phyloP scores from a whole-genome alignment of 2,329 filamentous ascomycete species.

The Magnaporthiopsis poae region DNA sequence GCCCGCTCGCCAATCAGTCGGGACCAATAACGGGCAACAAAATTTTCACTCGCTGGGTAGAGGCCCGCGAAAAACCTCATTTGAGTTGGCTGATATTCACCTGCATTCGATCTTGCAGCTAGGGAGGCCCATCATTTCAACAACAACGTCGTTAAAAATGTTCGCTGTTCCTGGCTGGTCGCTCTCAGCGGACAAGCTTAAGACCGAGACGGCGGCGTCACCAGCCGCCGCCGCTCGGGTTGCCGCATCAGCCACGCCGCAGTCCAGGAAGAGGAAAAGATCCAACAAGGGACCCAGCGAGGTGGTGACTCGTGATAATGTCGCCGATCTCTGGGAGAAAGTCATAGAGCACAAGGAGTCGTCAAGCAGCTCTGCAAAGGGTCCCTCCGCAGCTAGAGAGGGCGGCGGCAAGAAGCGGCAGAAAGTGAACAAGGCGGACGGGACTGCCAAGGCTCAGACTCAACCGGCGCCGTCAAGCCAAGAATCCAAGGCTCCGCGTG shows the following conservation, averaged over 20 bases:
- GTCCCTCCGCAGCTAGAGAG: slow-evolving; percentile 9
- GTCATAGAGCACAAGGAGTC: slow-evolving; percentile 61
- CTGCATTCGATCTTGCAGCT: not conserved
- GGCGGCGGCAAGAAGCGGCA: slow-evolving; percentile 24
- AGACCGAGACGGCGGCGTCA: slow-evolving; percentile 48
- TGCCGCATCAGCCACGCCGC: slow-evolving; percentile 31
- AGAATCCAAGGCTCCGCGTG: not conserved
- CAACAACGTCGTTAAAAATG: slow-evolving; percentile 39
- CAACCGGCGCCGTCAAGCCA: not conserved
- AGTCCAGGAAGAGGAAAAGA: slow-evolving; percentile 52
- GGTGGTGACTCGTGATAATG: slow-evolving; percentile 55
- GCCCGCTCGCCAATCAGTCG: not conserved
- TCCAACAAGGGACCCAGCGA: slow-evolving; percentile 19
- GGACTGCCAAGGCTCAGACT: slow-evolving; percentile 15
- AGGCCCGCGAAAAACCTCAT: not conserved
- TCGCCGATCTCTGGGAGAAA: slow-evolving; percentile 68
- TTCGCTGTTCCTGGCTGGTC: slow-evolving; percentile 93
- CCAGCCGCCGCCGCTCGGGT: not conserved
- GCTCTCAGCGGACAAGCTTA: slow-evolving; percentile 60
- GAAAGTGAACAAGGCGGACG: slow-evolving; percentile 18
- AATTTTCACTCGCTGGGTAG: not conserved
- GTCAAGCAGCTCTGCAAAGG: not conserved
- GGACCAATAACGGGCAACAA: not conserved
- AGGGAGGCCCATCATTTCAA: not conserved
- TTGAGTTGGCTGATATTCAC: not conserved